Evolutionary conservation across 2,329 filamentous ascomycete genomes (phyloP), one percentile per base, ranked within the genome.

Genomic region (Basipetospora chlamydospora): DNA sequence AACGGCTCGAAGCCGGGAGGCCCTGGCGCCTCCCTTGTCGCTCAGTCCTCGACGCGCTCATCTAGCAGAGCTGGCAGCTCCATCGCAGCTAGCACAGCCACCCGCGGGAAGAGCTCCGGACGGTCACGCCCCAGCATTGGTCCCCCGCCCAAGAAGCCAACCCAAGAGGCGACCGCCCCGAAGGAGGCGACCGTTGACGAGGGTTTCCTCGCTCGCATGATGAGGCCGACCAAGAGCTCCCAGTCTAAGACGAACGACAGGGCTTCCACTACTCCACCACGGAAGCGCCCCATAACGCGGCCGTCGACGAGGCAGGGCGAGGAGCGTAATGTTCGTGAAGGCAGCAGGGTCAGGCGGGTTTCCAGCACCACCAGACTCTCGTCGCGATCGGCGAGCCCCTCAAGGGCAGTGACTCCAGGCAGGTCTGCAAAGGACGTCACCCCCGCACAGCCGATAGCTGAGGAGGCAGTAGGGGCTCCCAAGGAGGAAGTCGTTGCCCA

Each of bases 121-220:
- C 60, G 60, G 26, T 48, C 60, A 20, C 57, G 67, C 29, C 67
- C 70, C 3, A 73, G 71, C 45, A 44, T 77, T 13, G 72, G 71
- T 2, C 68, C 63, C 3, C 71, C 73, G 6, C 69, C 72, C 3
- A 77, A 73, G 54, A 75, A 70, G 44, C 26, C 40, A 6, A 28
- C 67, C 41, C 52, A 63, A 53, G 63, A 66, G 29, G 50, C 63
- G 46, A 47, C 67, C 35, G 43, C 64, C 6, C 53, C 60, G 2
- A 67, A 66, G 46, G 62, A 64, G 41, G 61, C 68, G 18, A 64
- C 62, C 13, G 63, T 80, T 2, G 77, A 83, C 43, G 77, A 82
- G 44, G 58, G 73, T 11, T 87, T 87, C 56, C 59, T 87, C 18
- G 80, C 79, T n/a, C 72, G 81, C 36, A 85, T 87, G 80, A 86